These are phyloP conservation scores for Herpomyces periplanetae DNA, from an alignment of 2,329 filamentous ascomycete species.

Conservation along the genomic window DNA sequence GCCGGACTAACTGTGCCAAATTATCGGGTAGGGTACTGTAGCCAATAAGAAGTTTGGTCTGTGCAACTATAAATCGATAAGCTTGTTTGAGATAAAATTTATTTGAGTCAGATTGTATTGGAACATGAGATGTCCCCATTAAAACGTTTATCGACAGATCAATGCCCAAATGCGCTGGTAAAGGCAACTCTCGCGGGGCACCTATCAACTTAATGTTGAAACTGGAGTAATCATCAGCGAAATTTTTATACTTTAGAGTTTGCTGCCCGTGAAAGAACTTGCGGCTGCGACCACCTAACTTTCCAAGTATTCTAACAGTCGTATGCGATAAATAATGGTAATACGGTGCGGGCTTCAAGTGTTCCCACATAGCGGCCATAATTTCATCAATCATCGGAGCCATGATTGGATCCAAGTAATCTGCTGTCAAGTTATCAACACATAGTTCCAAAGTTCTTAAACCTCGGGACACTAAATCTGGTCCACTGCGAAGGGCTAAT, in stretches of 20 bases:
- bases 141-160: constrained; percentile 63
- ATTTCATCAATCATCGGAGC: constrained; percentile 91
- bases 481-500: constrained; percentile 63
- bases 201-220: constrained; percentile 65
- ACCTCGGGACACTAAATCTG: constrained; percentile 73
- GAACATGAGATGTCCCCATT: constrained; percentile 29
- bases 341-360: constrained; percentile 67
- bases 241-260: constrained; percentile 41
- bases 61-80: constrained; percentile 45
- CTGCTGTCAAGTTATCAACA: constrained; percentile 85
- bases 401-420: constrained; percentile 96
- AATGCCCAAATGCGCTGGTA: constrained; percentile 49
- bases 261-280: constrained; percentile 78
- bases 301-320: constrained; percentile 82
- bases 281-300: constrained; percentile 69
- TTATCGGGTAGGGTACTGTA: constrained; percentile 63
- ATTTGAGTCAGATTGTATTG: constrained; percentile 22
- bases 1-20: constrained; percentile 36
- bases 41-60: constrained; percentile 64
- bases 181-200: constrained; percentile 51
- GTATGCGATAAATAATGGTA: constrained; percentile 93
- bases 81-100: constrained; percentile 74
- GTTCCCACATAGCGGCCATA: constrained; percentile 89
- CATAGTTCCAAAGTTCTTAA: constrained; percentile 74
- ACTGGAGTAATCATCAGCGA: constrained; percentile 49